Evolutionary conservation across 139 green algal species (phyloP), one percentile per base, ranked within the genome.

Genomic region (Picocystis salinarum): DNA sequence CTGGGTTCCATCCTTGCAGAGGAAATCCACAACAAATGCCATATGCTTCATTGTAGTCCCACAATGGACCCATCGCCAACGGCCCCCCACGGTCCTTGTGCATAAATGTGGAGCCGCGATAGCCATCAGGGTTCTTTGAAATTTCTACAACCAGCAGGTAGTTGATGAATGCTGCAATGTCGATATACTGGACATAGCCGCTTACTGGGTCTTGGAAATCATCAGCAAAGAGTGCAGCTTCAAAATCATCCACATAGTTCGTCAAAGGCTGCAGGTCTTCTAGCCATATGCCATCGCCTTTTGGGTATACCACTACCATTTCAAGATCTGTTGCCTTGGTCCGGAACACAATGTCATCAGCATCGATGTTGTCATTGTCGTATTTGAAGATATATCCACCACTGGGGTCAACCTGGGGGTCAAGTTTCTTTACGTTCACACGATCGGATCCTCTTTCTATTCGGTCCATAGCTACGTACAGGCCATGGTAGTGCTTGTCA

Each of bases 71-170:
- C 40, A 58, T 58, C 22, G 44, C 29, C 17, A 58, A 15, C 17
- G 9, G 26, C 17, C 37, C 44, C 3, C 15, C 28, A 13, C 23
- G 39, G n/a, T 58, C 30, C 50, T 58, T 40, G 45, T 53, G 45
- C 23, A 52, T 40, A 31, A 30, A 52, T 6, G 45, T 52, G 28
- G 10, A 28, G 45, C 45, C 45, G 10, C 60, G 23, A 39, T 70
- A 70, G n/a, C 59, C 57, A 39, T 75, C 66, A 10, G 59, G 65
- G 28, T 76, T 75, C 40, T 75, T 76, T 18, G 53, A 64, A 12
- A 76, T 29, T 45, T 75, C 66, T 4, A 37, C 39, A 13, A 55
- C 22, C n/a, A 75, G 34, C 22, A 75, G 63, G 44, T 68, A 68
- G 50, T 76, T 61, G 5, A 71, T 34, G 24, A 63, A 75, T 28